phyloP scores from a whole-genome alignment of 1,139 yeast species.

The Debaryomyces psychrophilus region DNA sequence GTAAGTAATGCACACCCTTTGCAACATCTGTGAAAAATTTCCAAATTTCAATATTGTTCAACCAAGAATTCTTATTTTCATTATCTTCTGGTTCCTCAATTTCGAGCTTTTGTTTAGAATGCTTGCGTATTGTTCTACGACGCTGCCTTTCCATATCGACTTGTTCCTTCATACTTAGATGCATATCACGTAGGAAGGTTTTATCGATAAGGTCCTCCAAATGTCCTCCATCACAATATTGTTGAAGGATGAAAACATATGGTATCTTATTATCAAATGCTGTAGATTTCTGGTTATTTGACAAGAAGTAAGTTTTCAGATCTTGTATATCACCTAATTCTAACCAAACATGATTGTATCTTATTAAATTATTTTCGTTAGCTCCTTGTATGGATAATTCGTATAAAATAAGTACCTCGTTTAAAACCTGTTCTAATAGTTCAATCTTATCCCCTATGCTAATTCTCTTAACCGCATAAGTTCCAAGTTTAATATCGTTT shows the following conservation, averaged over 20 bases:
- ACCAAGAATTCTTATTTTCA: constrained; percentile 29
- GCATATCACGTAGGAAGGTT: constrained; percentile 28
- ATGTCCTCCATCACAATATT: constrained; percentile 87
- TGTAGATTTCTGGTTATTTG: constrained; percentile 19
- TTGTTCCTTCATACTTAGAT: constrained; percentile 32
- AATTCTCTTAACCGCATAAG: constrained; percentile 81
- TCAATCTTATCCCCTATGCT: constrained; percentile 76
- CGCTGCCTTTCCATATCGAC: constrained; percentile 28
- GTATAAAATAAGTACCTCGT: constrained; percentile 71
- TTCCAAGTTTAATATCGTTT: constrained; percentile 71
- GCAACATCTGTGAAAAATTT: constrained; percentile 69
- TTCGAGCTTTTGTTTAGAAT: not conserved
- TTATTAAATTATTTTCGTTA: constrained; percentile 62
- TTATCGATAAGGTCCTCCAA: constrained; percentile 64
- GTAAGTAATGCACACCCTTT: constrained; percentile 72
- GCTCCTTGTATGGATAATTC: constrained; percentile 47
- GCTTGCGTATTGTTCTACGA: constrained; percentile 21
- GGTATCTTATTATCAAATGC: constrained; percentile 49
- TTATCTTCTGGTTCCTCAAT: constrained; percentile 15
- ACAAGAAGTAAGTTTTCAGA: constrained; percentile 34
- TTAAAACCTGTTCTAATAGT: constrained; percentile 69
- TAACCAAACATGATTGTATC: constrained; percentile 91
- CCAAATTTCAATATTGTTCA: constrained; percentile 47
- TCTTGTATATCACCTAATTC: constrained; percentile 68
- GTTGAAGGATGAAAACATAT: constrained; percentile 81